Percentiles rank a stretch among this genome's conserved stretches.
These are phyloP conservation scores for Tulasnella sp. DNA, from an alignment of 768 basidiomycete genomes.

Conservation along the genomic window DNA sequence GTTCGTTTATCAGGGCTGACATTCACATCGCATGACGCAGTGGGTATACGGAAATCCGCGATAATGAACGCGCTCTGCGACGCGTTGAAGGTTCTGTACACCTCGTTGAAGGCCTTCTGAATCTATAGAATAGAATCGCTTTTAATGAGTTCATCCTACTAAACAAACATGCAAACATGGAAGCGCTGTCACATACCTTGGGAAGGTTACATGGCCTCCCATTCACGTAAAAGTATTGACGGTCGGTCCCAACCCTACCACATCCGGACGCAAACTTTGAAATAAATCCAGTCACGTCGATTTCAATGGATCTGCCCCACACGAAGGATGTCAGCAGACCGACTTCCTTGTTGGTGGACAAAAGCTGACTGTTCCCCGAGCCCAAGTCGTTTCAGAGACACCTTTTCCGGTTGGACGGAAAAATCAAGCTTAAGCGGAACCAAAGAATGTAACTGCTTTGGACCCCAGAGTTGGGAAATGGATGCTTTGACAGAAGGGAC, in stretches of 20 bases:
- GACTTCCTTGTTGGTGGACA: no score
- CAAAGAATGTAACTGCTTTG: slow-evolving; percentile 62
- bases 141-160: not conserved
- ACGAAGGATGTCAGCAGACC: not conserved
- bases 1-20: slow-evolving; percentile 96
- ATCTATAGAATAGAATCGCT: slow-evolving; percentile 34
- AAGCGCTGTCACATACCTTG: slow-evolving; percentile 38
- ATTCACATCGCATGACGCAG: slow-evolving; percentile 76
- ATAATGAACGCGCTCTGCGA: slow-evolving; percentile 70
- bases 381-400: slow-evolving; percentile 30
- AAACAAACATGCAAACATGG: not conserved
- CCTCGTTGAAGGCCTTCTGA: slow-evolving; percentile 84
- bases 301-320: slow-evolving; percentile 23
- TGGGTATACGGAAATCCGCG: slow-evolving; percentile 72
- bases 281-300: slow-evolving; percentile 63
- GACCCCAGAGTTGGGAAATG: slow-evolving; percentile 71
- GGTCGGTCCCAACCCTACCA: slow-evolving; percentile 65
- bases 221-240: slow-evolving; percentile 90
- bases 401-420: slow-evolving; percentile 52
- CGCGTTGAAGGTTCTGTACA: slow-evolving; percentile 71
- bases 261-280: slow-evolving; percentile 68
- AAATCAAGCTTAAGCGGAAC: slow-evolving; percentile 61
- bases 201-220: slow-evolving; percentile 71
- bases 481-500: slow-evolving; percentile 47
- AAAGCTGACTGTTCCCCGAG: slow-evolving; percentile 3